Base-by-base conservation (phyloP, 140 eudicot species). In the Senecio squalidus region DNA sequence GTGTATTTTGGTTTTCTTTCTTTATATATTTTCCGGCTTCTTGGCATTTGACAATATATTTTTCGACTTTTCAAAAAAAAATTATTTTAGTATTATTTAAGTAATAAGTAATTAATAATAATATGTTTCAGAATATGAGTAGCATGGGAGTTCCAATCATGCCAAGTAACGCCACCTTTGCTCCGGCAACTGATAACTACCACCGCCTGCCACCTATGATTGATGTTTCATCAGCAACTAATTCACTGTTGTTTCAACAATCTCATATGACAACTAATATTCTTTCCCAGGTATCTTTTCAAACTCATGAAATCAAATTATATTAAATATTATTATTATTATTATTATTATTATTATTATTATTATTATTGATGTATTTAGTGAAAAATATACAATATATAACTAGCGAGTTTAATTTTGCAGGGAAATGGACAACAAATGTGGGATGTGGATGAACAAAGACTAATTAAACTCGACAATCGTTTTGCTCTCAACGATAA, bases 371-470 rank as follows among this genome's bases (percentile, higher is more conserved):
- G n/a, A n/a, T n/a, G n/a, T n/a, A n/a, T n/a, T n/a, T n/a, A n/a
- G n/a, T n/a, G n/a, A n/a, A n/a, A n/a, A n/a, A n/a, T n/a, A n/a
- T n/a, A n/a, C n/a, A n/a, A n/a, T n/a, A n/a, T n/a, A n/a, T n/a
- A n/a, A n/a, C n/a, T n/a, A n/a, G n/a, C 29, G 13, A 36, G 18
- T 36, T 56, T 28, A 33, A 30, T 46, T 62, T 72, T 76, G 60
- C 90, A 82, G 91, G 76, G 58, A 60, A 72, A 81, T 66, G 94
- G 83, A 79, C 85, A 84, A 43, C 56, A 81, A 3, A 76, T 69
- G 51, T 88, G 94, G 96, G 88, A 78, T 29, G 64, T 71, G 72
- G 82, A 84, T 71, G 88, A 76, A 23, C 90, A 84, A 67, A 70
- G 88, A 84, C 80, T 74, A 51, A n/a, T n/a, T n/a, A 81, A 74